Conservation (phyloP, 2,329 filamentous ascomycete species). For the Ceratocystis alfenasii region DNA sequence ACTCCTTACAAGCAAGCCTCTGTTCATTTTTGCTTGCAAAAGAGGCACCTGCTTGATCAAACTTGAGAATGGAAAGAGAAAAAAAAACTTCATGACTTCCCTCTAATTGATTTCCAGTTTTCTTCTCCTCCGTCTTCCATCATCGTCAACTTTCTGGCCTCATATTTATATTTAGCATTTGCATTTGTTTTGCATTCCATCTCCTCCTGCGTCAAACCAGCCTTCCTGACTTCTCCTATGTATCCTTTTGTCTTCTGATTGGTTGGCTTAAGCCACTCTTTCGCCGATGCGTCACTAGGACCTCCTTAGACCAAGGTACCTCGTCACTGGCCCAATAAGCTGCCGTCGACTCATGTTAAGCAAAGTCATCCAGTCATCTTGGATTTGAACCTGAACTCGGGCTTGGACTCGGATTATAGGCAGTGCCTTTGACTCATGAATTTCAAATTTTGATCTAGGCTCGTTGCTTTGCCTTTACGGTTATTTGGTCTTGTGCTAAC, state of each 20-base stretch:
- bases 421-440: neutral
- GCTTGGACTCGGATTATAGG: neutral
- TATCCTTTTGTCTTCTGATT: slow-evolving; percentile 4
- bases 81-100: neutral
- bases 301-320: neutral
- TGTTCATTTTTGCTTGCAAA: neutral
- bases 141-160: slow-evolving; percentile 25
- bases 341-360: neutral
- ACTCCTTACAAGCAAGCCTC: neutral
- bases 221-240: neutral
- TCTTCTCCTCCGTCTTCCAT: slow-evolving; percentile 29
- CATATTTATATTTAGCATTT: neutral
- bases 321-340: neutral
- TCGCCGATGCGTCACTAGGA: slow-evolving; percentile 17
- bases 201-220: neutral
- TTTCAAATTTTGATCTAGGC: neutral
- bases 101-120: neutral
- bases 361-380: neutral
- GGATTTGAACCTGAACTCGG: neutral
- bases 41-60: neutral
- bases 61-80: neutral
- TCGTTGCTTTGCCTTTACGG: no score
- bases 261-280: neutral
- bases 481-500: neutral
- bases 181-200: neutral